Base-by-base conservation (phyloP, 2,329 filamentous ascomycete genomes). In the Alternaria gaisen region DNA sequence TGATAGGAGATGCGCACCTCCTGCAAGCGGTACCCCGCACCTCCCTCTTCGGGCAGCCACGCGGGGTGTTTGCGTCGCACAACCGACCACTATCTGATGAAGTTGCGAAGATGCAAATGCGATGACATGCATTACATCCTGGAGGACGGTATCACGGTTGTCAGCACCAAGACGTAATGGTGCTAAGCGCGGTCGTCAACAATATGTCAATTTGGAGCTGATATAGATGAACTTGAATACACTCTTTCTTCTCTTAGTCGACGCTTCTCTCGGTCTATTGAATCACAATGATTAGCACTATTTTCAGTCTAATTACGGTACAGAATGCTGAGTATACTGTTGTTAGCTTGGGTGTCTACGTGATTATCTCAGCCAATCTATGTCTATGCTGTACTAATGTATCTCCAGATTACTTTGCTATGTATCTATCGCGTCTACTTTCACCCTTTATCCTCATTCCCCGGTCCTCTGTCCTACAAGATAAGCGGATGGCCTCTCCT, bases 361-460 rank as follows among this genome's bases (percentile, higher is more conserved):
- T 42, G 41, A 42, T 12, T 42, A 7, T 12, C 10, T 22, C 20
- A 11, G 7, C 12, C 41, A 6, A 14, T 22, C 12, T 34, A 5
- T 36, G 12, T 36, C 7, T 10, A 16, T 10, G 42, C 5, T 18
- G 28, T 48, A 18, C 36, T 58, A 20, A 52, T 18, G 34, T 22
- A n/a, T 11, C 7, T n/a, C 4, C 38, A 67, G 66, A 40, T 61
- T 4, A 9, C 62, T 22, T 24, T 34, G 18, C 53, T 67, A 32
- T 65, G 42, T 16, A 63, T 72, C 6, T 72, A 74, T 47, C 71
- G 70, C 42, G 44, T 72, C 10, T 68, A 56, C 11, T 60, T 72
- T 22, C 71, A 74, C 48, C 71, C 71, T 6, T 58, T 72, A 8
- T 60, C 71, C 30, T 70, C 68, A 47, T 74, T 70, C 51, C 71